phyloP scores from a whole-genome alignment of 306 rosid species.

The Casuarina equisetifolia region DNA sequence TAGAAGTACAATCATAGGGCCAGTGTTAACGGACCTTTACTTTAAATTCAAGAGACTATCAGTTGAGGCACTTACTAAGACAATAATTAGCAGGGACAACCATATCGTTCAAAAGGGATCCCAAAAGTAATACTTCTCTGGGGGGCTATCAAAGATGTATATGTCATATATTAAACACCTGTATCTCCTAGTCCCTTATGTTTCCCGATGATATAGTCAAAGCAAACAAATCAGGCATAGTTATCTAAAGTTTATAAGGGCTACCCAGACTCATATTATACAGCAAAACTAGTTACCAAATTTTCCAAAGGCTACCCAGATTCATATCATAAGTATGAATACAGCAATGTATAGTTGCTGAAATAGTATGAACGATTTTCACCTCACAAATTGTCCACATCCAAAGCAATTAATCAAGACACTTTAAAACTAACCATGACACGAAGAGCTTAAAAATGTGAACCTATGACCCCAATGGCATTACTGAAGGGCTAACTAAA shows the following conservation, averaged over 20 bases:
- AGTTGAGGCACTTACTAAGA: background rate
- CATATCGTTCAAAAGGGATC: background rate
- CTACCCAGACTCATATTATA: background rate
- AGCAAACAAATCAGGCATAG: background rate
- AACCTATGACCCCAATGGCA: slow-evolving; percentile 9
- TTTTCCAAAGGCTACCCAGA: slow-evolving; percentile 2
- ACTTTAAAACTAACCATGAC: background rate
- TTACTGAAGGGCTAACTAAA: background rate
- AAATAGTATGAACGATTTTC: background rate
- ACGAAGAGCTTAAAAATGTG: background rate
- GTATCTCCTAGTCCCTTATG: background rate
- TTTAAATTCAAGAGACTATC: slow-evolving; percentile 7
- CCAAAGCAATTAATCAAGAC: slow-evolving; percentile 4
- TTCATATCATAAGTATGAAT: background rate
- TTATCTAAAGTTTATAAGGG: background rate
- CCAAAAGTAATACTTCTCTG: background rate
- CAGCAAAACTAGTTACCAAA: background rate
- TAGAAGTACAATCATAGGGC: background rate
- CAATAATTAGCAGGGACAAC: background rate
- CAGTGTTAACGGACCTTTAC: background rate
- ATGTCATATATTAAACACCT: background rate
- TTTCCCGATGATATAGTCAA: background rate
- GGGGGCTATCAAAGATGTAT: background rate
- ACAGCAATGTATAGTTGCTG: slow-evolving; percentile 4
- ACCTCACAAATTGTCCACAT: background rate